phyloP scores from a whole-genome alignment of 2,329 filamentous ascomycete genomes.

The Pezicula neosporulosa region DNA sequence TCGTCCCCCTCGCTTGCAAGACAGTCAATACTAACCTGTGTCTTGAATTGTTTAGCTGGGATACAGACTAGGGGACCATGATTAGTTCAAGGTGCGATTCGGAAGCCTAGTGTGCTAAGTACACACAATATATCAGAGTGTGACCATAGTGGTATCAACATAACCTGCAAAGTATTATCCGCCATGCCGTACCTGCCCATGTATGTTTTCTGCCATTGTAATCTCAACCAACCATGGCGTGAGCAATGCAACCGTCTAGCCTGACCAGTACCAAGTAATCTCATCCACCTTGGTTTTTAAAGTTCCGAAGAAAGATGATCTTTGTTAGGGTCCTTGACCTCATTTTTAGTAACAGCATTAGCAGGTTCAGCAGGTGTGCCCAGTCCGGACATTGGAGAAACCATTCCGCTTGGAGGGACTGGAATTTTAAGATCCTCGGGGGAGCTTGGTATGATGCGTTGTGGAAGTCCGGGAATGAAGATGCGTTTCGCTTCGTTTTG shows the following conservation, averaged over 20 bases:
- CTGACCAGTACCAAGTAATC: too few relatives aligned
- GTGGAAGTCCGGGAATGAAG: constrained; percentile 67
- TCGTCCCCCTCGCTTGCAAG: too few relatives aligned
- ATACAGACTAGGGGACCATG: too few relatives aligned
- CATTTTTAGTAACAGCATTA: neutral
- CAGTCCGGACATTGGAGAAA: constrained; percentile 24
- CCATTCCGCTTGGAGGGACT: constrained; percentile 55
- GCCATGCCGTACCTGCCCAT: too few relatives aligned
- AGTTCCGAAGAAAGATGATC: constrained; percentile 1
- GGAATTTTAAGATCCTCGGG: constrained; percentile 81
- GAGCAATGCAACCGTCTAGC: neutral
- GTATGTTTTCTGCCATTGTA: too few relatives aligned
- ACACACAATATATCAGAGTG: too few relatives aligned
- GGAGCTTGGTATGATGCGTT: constrained; percentile 67
- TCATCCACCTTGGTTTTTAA: neutral
- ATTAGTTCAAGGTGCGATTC: too few relatives aligned
- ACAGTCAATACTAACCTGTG: too few relatives aligned
- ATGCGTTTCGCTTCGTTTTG: constrained; percentile 94
- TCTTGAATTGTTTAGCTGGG: too few relatives aligned
- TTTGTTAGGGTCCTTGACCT: neutral
- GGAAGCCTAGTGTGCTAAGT: too few relatives aligned
- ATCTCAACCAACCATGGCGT: neutral
- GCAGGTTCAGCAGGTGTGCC: constrained; percentile 20
- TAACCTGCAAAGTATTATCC: too few relatives aligned
- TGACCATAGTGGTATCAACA: too few relatives aligned